Evolutionary conservation across 2,329 filamentous ascomycete species (phyloP).

Genomic region (Colletotrichum sp.): DNA sequence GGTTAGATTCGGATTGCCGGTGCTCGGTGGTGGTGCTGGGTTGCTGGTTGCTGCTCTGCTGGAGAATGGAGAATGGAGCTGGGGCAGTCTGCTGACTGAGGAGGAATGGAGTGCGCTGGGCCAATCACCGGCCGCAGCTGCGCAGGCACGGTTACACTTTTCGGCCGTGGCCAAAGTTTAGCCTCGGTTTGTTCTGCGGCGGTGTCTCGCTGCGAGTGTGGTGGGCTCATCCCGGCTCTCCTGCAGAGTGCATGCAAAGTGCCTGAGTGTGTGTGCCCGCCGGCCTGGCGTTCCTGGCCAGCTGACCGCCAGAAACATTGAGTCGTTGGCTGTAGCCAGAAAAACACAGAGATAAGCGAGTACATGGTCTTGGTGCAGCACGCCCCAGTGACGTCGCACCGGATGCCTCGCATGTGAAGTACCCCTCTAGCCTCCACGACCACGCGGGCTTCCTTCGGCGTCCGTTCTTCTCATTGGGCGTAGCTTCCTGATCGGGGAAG

Average conservation of each 20-base stretch:
- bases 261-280: neutral
- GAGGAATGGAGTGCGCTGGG: neutral
- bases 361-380: neutral
- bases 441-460: neutral
- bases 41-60: neutral
- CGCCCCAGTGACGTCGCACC: neutral
- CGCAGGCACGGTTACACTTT: conserved; percentile 18
- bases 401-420: conserved; percentile 6
- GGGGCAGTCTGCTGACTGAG: conserved; percentile 16
- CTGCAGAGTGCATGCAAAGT: neutral
- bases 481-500: conserved; percentile 12
- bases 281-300: neutral
- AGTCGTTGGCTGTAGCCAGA: neutral
- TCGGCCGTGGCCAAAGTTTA: conserved; percentile 19
- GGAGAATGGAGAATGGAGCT: conserved; percentile 6
- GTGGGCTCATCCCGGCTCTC: neutral
- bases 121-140: neutral
- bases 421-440: conserved; percentile 15
- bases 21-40: conserved; percentile 2
- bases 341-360: conserved; percentile 1
- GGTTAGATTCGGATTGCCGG: conserved; percentile 15
- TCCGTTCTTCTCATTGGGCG: neutral
- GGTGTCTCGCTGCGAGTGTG: neutral
- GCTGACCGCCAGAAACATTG: neutral
- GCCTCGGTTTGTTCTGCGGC: conserved; percentile 17